These are phyloP conservation scores for Periglandula ipomoeae DNA, from an alignment of 2,329 filamentous ascomycete genomes.

Conservation along the genomic window DNA sequence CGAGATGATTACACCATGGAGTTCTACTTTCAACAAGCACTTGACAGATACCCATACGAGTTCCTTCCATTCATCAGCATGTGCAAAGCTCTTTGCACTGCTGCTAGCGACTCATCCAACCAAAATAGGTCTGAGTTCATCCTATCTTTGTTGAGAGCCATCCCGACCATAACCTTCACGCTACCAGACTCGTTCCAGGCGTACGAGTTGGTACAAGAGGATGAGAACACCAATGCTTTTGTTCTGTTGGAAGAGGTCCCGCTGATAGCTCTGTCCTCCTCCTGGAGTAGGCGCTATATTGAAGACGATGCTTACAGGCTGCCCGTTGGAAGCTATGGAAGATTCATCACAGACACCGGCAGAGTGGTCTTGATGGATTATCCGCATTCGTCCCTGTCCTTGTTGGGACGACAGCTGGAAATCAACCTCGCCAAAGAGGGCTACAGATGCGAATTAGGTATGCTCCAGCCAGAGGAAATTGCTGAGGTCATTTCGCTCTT, in stretches of 20 bases:
- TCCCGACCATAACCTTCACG: constrained; percentile 67
- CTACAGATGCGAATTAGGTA: constrained; percentile 42
- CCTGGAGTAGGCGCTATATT: constrained; percentile 32
- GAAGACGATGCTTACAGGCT: constrained; percentile 50
- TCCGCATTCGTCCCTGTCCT: constrained; percentile 68
- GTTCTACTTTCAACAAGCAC: constrained; percentile 56
- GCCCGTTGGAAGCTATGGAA: constrained; percentile 55
- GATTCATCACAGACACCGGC: constrained; percentile 68
- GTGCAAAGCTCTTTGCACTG: constrained; percentile 50
- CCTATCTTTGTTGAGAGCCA: constrained; percentile 55
- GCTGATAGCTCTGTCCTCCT: constrained; percentile 46
- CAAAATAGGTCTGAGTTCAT: constrained; percentile 39
- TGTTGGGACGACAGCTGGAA: constrained; percentile 68
- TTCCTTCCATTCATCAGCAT: constrained; percentile 68
- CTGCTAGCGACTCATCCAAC: constrained; percentile 21
- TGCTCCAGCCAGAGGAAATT: constrained; percentile 50
- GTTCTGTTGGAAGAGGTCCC: constrained; percentile 54
- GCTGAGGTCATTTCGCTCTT: constrained; percentile 68
- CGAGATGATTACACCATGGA: constrained; percentile 40
- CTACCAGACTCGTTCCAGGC: constrained; percentile 63
- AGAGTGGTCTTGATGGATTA: constrained; percentile 71
- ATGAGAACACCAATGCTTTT: constrained; percentile 76
- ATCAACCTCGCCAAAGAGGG: constrained; percentile 52
- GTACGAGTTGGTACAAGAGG: constrained; percentile 73
- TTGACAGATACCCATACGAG: constrained; percentile 78